A percentile compares a stretch with the other conserved stretches of the same genome.
These are phyloP conservation scores for Trematosphaeria pertusa DNA, from an alignment of 2,329 filamentous ascomycete genomes.

Conservation along the genomic window DNA sequence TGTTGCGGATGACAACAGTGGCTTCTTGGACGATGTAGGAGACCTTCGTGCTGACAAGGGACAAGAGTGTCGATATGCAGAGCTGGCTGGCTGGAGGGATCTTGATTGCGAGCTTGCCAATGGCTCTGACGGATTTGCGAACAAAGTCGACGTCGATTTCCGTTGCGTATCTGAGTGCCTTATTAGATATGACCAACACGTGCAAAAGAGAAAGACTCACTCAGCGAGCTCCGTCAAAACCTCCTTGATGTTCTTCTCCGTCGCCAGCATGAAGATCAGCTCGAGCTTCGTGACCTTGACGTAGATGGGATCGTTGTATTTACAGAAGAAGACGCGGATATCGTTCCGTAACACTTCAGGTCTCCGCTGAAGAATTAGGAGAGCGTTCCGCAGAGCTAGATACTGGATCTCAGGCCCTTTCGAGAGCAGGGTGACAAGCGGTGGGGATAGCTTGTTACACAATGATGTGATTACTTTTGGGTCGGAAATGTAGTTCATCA, in stretches of 20 bases:
- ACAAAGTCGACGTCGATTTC: conserved; percentile 99
- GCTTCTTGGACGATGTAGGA: conserved; percentile 99
- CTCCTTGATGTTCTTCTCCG: conserved; percentile 92
- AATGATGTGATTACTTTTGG: conserved; percentile 85
- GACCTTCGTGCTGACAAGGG: conserved; percentile 96
- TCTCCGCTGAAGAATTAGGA: conserved; percentile 89
- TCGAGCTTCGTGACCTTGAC: conserved; percentile 99
- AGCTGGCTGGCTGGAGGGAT: conserved; percentile 91
- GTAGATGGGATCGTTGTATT: conserved; percentile 99
- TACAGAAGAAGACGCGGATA: conserved; percentile 99
- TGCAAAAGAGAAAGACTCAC: conserved; percentile 56
- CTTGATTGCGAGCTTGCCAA: conserved; percentile 98
- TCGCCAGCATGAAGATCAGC: conserved; percentile 98
- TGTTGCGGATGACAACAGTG: conserved; percentile 97
- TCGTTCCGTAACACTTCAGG: conserved; percentile 95
- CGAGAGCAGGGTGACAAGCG: conserved; percentile 89
- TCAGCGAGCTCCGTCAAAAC: conserved; percentile 93
- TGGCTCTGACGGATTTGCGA: conserved; percentile 94
- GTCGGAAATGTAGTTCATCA: conserved; percentile 98
- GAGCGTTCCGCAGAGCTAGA: conserved; percentile 87
- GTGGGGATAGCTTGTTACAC: conserved; percentile 92
- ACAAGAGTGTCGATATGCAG: conserved; percentile 91
- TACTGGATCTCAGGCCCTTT: conserved; percentile 99
- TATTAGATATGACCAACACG: conserved; percentile 20
- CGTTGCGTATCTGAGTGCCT: conserved; percentile 73